Conservation (phyloP, 2,329 filamentous ascomycete species). For the Acephala macrosclerotiorum region DNA sequence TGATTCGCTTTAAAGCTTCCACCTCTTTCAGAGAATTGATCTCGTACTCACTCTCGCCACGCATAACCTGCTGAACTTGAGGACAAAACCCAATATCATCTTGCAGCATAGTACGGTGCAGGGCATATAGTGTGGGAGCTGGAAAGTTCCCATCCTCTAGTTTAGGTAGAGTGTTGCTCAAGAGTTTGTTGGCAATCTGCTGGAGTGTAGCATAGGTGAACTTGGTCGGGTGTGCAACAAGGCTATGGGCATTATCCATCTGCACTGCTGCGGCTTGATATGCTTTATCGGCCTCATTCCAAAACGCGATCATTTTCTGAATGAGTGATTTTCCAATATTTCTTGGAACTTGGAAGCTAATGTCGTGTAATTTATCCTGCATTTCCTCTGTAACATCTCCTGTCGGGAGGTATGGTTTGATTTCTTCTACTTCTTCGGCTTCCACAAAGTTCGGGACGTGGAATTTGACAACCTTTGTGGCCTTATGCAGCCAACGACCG, state of each 20-base stretch:
- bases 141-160: slow-evolving; percentile 48
- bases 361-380: slow-evolving; percentile 45
- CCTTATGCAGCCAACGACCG: slow-evolving; percentile 54
- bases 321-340: slow-evolving; percentile 53
- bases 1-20: slow-evolving; percentile 56
- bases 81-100: slow-evolving; percentile 68
- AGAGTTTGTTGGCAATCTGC: slow-evolving; percentile 54
- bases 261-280: slow-evolving; percentile 54
- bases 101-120: slow-evolving; percentile 68
- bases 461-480: slow-evolving; percentile 48
- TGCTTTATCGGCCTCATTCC: slow-evolving; percentile 51
- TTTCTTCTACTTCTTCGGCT: slow-evolving; percentile 48
- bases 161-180: slow-evolving; percentile 32
- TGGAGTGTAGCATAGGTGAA: slow-evolving; percentile 51
- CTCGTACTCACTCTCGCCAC: slow-evolving; percentile 65
- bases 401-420: slow-evolving; percentile 54
- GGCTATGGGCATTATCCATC: slow-evolving; percentile 57
- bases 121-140: slow-evolving; percentile 67
- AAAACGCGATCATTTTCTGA: slow-evolving; percentile 51
- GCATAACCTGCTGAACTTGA: slow-evolving; percentile 54
- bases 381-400: slow-evolving; percentile 45
- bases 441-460: slow-evolving; percentile 54
- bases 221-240: slow-evolving; percentile 52
- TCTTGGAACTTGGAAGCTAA: slow-evolving; percentile 51
- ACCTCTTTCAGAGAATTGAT: slow-evolving; percentile 65